phyloP scores from a whole-genome alignment of 495 filamentous ascomycete species.

The Daldinia grandis region DNA sequence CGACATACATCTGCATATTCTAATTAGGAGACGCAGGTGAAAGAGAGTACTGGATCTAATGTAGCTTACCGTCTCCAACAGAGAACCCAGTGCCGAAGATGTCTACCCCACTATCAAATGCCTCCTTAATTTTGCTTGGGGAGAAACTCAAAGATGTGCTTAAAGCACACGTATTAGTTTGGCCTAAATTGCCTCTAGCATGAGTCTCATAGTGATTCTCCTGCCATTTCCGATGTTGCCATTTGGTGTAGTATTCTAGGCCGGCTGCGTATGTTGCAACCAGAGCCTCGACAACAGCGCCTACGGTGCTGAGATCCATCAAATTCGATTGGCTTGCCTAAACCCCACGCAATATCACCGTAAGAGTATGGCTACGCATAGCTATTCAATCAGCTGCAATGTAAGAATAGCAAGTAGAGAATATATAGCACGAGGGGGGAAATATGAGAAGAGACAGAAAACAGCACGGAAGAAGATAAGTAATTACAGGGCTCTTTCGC shows the following conservation, averaged over 20 bases:
- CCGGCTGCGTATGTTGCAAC: conserved; percentile 45
- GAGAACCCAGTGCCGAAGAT: conserved; percentile 50
- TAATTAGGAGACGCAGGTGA: conserved; percentile 9
- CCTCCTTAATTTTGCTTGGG: conserved; percentile 44
- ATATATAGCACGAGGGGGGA: not conserved
- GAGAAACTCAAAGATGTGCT: conserved; percentile 49
- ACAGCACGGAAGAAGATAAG: not conserved
- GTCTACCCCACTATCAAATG: conserved; percentile 47
- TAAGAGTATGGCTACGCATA: conserved; percentile 1
- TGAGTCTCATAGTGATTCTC: conserved; percentile 33
- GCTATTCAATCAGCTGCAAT: not conserved
- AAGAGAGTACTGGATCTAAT: not conserved
- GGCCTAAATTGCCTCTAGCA: conserved; percentile 21
- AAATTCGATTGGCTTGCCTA: conserved; percentile 16
- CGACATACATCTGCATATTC: conserved; percentile 42
- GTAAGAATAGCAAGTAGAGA: not conserved
- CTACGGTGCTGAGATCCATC: conserved; percentile 48
- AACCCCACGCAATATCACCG: conserved; percentile 12
- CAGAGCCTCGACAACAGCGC: conserved; percentile 44
- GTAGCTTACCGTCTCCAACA: conserved; percentile 49
- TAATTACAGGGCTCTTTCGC: not conserved
- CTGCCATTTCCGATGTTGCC: conserved; percentile 44
- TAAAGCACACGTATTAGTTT: conserved; percentile 40
- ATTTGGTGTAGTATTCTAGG: conserved; percentile 48
- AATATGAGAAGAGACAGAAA: not conserved